A percentile compares a stretch with the other conserved stretches of the same genome.
phyloP scores from a whole-genome alignment of 805 yeast genomes.

The Barnettozyma sucrosica region DNA sequence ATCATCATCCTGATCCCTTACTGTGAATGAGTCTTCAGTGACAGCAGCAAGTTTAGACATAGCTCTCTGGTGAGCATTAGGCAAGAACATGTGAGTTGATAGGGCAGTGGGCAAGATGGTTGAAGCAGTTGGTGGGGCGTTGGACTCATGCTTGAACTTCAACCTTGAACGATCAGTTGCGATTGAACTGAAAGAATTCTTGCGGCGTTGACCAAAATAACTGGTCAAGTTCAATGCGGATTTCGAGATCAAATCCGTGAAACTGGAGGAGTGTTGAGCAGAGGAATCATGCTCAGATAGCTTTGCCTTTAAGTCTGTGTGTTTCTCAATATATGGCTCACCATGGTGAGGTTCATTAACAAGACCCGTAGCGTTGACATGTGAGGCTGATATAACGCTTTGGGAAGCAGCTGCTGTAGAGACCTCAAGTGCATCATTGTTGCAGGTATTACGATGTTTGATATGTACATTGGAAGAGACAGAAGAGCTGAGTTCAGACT shows the following conservation, averaged over 20 bases:
- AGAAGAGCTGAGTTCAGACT: constrained; percentile 13
- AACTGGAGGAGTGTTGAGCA: constrained; percentile 20
- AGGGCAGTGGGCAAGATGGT: constrained; percentile 55
- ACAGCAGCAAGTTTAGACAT: constrained; percentile 24
- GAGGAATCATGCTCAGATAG: constrained; percentile 11
- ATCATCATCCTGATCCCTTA: constrained; percentile 2
- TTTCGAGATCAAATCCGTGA: constrained; percentile 31
- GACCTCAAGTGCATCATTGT: constrained; percentile 21
- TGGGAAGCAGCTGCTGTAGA: constrained; percentile 21
- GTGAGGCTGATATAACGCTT: constrained; percentile 25
- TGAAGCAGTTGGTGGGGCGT: constrained; percentile 56
- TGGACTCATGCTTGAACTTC: constrained; percentile 39
- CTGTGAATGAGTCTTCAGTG: constrained; percentile 14
- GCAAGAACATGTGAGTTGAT: constrained; percentile 56
- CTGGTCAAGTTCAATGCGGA: constrained; percentile 36
- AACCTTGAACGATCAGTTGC: constrained; percentile 31
- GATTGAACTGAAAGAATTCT: constrained; percentile 30
- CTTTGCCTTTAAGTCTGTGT: constrained; percentile 15
- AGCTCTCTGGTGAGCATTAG: constrained; percentile 36
- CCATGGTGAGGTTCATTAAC: constrained; percentile 19
- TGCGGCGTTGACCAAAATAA: constrained; percentile 33
- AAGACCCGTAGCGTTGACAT: constrained; percentile 23
- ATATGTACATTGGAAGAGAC: constrained; percentile 15
- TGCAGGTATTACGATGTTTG: constrained; percentile 12
- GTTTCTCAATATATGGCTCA: constrained; percentile 8